phyloP scores from a whole-genome alignment of 768 basidiomycete genomes.

The Amyloporia xantha region DNA sequence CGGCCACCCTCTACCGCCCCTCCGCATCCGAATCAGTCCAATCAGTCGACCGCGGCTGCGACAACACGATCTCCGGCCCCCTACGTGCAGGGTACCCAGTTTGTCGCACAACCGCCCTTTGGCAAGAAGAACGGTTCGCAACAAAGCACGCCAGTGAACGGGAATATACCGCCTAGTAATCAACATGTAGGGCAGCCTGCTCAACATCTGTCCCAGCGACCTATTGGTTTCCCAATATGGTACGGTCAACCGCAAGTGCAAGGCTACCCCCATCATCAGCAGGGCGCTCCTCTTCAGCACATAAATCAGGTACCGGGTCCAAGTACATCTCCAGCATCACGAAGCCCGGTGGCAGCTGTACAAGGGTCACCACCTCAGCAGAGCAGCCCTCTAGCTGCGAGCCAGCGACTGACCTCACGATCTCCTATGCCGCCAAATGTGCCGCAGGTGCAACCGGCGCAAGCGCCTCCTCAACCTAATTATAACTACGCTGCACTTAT shows the following conservation, averaged over 20 bases:
- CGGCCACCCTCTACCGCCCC: slow-evolving; percentile 2
- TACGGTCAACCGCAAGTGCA: slow-evolving; percentile 4
- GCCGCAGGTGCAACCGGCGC: slow-evolving; percentile 6
- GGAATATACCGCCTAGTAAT: background rate
- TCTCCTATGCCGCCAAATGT: slow-evolving; percentile 16
- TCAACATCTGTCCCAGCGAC: slow-evolving; percentile 2
- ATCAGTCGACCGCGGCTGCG: too few species aligned
- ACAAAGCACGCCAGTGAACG: slow-evolving; percentile 4
- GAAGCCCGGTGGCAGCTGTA: slow-evolving; percentile 13
- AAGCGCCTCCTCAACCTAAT: slow-evolving; percentile 11
- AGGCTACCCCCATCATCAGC: too few species aligned
- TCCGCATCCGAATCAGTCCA: slow-evolving; percentile 8
- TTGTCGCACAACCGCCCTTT: background rate
- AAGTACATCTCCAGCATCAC: slow-evolving; percentile 12
- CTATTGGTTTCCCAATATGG: slow-evolving; percentile 4
- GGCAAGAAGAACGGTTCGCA: slow-evolving; percentile 11
- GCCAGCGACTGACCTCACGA: slow-evolving; percentile 12
- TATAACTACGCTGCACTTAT: slow-evolving; percentile 1
- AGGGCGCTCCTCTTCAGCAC: slow-evolving; percentile 12
- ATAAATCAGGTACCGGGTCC: slow-evolving; percentile 17
- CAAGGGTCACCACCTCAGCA: slow-evolving; percentile 12
- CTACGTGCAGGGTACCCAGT: slow-evolving; percentile 7
- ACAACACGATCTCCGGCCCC: slow-evolving; percentile 19
- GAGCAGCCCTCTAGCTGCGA: slow-evolving; percentile 15
- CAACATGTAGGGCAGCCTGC: slow-evolving; percentile 1